Evolutionary conservation across 139 green algal genomes (phyloP), one percentile per base, ranked within the genome.

Genomic region (Tetratostichococcus sp.): DNA sequence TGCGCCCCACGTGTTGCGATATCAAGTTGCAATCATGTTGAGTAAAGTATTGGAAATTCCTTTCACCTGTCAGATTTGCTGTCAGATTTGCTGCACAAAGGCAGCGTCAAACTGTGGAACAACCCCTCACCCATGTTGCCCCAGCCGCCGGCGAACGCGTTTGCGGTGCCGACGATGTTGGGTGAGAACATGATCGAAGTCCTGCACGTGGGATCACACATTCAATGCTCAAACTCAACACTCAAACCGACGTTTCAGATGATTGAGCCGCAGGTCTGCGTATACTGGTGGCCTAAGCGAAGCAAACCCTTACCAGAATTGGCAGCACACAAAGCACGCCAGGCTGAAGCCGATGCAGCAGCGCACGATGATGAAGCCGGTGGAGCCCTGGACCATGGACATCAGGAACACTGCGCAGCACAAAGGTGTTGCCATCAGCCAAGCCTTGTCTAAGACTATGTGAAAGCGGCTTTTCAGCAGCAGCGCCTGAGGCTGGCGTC

Each of bases 41-140:
- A n/a, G n/a, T n/a, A n/a, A n/a, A n/a, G n/a, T n/a, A n/a, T n/a
- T n/a, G n/a, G n/a, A n/a, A n/a, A n/a, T n/a, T n/a, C n/a, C n/a
- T n/a, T n/a, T n/a, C n/a, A n/a, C n/a, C n/a, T n/a, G n/a, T n/a
- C n/a, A n/a, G n/a, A n/a, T n/a, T n/a, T n/a, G n/a, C n/a, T n/a
- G n/a, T n/a, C n/a, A n/a, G n/a, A n/a, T n/a, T n/a, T n/a, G n/a
- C n/a, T n/a, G n/a, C n/a, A n/a, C n/a, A n/a, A n/a, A n/a, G n/a
- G n/a, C n/a, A n/a, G n/a, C n/a, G n/a, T n/a, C n/a, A n/a, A n/a
- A n/a, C n/a, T n/a, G n/a, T n/a, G n/a, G n/a, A n/a, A n/a, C n/a
- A n/a, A n/a, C n/a, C n/a, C n/a, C n/a, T n/a, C 22, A 75, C 90
- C 90, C 79, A 94, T 86, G 86, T 98, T 97, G 72, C 93, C 94